Evolutionary conservation across 1,284 basidiomycete species (phyloP).

Genomic region (Heterobasidion occidentale): DNA sequence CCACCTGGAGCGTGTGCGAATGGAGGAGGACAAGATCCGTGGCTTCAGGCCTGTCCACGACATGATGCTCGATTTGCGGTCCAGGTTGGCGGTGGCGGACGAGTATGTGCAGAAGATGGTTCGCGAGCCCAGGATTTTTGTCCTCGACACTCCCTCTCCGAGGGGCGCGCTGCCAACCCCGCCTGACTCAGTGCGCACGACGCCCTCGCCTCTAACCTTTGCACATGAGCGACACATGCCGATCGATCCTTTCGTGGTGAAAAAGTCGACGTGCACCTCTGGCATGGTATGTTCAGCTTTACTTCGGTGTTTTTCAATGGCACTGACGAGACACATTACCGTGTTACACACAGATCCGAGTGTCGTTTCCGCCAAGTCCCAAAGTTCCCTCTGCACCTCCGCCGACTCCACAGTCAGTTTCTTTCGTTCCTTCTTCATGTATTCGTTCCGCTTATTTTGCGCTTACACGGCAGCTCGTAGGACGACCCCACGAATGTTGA

Average conservation of each 20-base stretch:
- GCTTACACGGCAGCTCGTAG: no score
- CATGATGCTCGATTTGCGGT: slow-evolving; percentile 3
- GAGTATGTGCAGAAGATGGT: slow-evolving; percentile 4
- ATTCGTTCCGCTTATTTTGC: no score
- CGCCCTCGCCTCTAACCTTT: not conserved
- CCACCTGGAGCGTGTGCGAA: not conserved
- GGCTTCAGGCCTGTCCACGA: slow-evolving; percentile 1
- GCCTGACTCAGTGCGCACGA: not conserved
- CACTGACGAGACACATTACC: no score
- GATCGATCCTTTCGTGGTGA: not conserved
- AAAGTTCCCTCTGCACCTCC: no score
- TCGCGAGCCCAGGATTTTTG: not conserved
- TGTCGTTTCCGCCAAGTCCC: no score
- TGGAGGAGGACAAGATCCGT: not conserved
- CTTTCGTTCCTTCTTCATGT: no score
- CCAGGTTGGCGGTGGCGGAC: slow-evolving; percentile 1
- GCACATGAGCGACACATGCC: not conserved
- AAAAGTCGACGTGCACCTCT: not conserved
- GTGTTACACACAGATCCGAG: no score
- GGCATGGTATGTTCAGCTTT: no score
- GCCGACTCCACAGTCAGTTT: no score
- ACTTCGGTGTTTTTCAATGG: no score
- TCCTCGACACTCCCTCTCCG: not conserved
- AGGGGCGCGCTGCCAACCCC: not conserved
- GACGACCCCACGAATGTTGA: no score